Conservation (phyloP, 306 rosid genomes). For the Vachellia pachyceras region DNA sequence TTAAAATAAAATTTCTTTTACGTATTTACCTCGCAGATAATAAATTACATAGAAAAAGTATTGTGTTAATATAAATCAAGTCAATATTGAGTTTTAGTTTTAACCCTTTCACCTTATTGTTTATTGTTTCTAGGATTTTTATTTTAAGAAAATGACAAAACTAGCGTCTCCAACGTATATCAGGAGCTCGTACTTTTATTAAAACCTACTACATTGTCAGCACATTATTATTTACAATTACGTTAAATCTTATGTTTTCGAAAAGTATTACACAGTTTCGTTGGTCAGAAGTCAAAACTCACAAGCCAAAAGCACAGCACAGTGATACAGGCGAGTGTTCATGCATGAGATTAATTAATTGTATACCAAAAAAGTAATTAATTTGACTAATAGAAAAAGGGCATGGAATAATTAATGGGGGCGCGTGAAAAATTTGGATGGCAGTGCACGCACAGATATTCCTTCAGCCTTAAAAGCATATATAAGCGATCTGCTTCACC, state of each 20-base stretch:
- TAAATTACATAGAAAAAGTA: no score
- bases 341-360: no score
- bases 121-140: background rate
- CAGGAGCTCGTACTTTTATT: background rate
- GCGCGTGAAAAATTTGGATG: slow-evolving; percentile 42
- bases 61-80: no score
- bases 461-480: slow-evolving; percentile 70
- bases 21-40: no score
- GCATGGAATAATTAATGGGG: slow-evolving; percentile 27
- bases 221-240: no score
- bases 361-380: background rate
- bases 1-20: no score
- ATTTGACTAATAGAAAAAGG: background rate
- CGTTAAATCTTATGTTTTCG: no score
- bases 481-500: slow-evolving; percentile 29
- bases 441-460: slow-evolving; percentile 45
- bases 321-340: no score
- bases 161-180: background rate
- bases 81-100: no score
- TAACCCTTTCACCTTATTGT: no score
- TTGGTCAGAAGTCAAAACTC: no score
- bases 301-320: no score
- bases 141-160: background rate
- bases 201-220: background rate
- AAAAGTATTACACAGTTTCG: background rate